Conservation (phyloP, 768 basidiomycete genomes). For the Tricholomella constricta region DNA sequence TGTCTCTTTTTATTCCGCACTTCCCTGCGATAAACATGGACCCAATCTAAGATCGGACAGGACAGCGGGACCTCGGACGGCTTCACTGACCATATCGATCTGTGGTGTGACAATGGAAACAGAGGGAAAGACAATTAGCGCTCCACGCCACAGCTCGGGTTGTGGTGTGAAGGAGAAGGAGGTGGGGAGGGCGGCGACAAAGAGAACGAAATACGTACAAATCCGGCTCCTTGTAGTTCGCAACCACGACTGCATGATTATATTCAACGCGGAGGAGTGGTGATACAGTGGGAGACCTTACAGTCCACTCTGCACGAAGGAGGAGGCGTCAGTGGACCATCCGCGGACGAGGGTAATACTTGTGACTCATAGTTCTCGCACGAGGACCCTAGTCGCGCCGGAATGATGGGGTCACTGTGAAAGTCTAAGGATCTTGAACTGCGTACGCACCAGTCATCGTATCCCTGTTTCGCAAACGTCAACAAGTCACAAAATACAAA, state of each 20-base stretch:
- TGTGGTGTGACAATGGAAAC: constrained; percentile 27
- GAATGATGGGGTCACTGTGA: background rate
- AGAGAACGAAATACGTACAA: constrained; percentile 62
- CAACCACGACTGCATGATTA: constrained; percentile 61
- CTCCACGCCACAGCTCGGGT: background rate
- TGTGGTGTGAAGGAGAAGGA: constrained; percentile 2
- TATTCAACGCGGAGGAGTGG: background rate
- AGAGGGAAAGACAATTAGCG: background rate
- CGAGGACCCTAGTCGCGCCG: constrained; percentile 52
- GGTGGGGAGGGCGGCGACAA: too few relatives aligned
- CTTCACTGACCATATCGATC: constrained; percentile 78
- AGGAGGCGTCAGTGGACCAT: background rate
- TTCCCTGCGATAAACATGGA: constrained; percentile 59
- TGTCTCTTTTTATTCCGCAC: constrained; percentile 84
- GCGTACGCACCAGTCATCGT: constrained; percentile 47
- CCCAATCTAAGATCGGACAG: constrained; percentile 12
- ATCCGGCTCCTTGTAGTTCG: constrained; percentile 73
- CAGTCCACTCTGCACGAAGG: constrained; percentile 63
- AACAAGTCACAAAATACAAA: background rate
- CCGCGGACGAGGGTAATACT: too few relatives aligned
- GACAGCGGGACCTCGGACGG: background rate
- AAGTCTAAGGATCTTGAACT: background rate
- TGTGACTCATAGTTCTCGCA: constrained; percentile 81
- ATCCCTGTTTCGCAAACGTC: constrained; percentile 24
- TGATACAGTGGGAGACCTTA: constrained; percentile 42